Base-by-base conservation (phyloP, 805 yeast genomes). In the Cyberlindnera petersonii region DNA sequence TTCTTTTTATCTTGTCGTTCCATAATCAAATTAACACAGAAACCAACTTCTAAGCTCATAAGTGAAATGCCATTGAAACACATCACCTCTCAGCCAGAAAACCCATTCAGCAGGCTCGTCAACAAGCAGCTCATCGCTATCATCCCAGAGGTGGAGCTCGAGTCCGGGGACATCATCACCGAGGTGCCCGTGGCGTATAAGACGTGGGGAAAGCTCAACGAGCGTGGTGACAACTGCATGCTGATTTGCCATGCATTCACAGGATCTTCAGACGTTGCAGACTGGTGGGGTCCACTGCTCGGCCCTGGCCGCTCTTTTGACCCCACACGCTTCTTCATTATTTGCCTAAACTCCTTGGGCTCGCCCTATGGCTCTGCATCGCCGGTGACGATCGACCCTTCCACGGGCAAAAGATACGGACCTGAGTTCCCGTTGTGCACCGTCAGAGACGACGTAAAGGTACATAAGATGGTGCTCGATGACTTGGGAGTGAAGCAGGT, bases 241-340 rank as follows among this genome's bases (percentile, higher is more conserved):
- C 77, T 93, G n/a, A 85, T 93, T 11, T 85, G 96, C 52, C 98
- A 93, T 66, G 98, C 98, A 0, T 68, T 93, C 39, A 88, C 98
- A 0, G 98, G 98, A 0, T 87, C 96, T 0, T 75, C 96, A 0
- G 98, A 93, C 59, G 96, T 91, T 14, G 74, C 83, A 27, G 98
- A 93, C 55, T 93, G 98, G 98, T 93, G 98, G 98, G 97, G 98
- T 0, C 97, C 98, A 0, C 63, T 93, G 18, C 65, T 93, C 21
- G 98, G 98, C 1, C 75, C 78, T 4, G 84, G 78, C 11, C 75
- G 81, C 42, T 94, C 98, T 1, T 87, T 93, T 61, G 98, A 93
- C 63, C 95, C 97, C 0, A 69, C 88, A 0, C 74, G 84, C 48
- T 93, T 82, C 60, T 86, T 86, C 60, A 78, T 93, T 32, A 72